Evolutionary conservation across 345 rosid species (phyloP), one percentile per base, ranked within the genome.

Genomic region (Citrus maxima): DNA sequence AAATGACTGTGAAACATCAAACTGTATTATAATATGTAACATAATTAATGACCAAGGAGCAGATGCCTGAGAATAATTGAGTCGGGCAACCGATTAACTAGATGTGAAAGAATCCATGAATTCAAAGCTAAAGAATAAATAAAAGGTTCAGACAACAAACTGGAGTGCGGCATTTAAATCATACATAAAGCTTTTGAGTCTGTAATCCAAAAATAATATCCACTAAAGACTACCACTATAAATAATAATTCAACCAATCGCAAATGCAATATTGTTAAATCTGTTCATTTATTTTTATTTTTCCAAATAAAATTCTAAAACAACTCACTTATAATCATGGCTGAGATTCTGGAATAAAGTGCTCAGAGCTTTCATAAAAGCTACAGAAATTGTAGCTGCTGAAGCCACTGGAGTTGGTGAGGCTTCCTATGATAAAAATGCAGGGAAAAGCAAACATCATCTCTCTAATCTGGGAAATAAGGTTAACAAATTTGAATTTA

Each of bases 281-380:
- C 35, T 40, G 74, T n/a, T 66, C 54, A 75, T 1, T 58, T 21
- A 77, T 38, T 78, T 61, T 64, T 42, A n/a, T 25, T 71, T 25
- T 59, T 64, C 70, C 73, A 66, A 70, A 40, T 19, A 61, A 70
- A 79, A 55, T 24, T 59, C 2, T 18, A 38, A 78, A 72, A 35
- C 34, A 78, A 78, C 90, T 87, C 89, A 97, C 99, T 88, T 91
- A 88, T 97, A 97, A 77, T 90, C 93, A 84, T 90, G 98, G 74
- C 86, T 88, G 87, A 94, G 86, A 78, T 77, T 92, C 90, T 93
- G 90, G 65, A 97, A 97, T 80, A 91, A 37, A 25, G 91, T 88
- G 86, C 98, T 89, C 19, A 97, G 84, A 25, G 93, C 98, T 92
- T 94, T 96, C 99, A 97, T 97, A 81, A 92, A 94, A 30, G 99